Evolutionary conservation across 2,329 filamentous ascomycete species (phyloP), one percentile per base, ranked within the genome.

Genomic region (Teratosphaeria pseudoeucalypti): DNA sequence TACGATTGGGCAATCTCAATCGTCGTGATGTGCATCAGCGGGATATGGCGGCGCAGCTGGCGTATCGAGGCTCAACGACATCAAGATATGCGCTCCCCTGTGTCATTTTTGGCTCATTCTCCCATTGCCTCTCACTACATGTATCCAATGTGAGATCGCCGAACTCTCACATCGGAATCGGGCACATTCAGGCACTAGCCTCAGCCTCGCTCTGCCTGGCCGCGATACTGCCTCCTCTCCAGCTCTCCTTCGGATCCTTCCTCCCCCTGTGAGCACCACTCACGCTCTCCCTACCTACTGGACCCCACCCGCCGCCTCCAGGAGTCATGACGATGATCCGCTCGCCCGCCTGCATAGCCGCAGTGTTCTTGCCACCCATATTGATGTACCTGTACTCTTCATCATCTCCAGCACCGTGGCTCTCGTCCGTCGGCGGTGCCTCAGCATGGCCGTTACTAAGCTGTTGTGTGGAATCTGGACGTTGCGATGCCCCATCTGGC

Each of bases 251-350:
- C 27, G 81, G 82, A 74, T 95, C 90, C 56, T 73, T 71, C 52
- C 62, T 63, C 49, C 65, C 60, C 29, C 55, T 14, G 34, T 64
- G 57, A 62, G 74, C 73, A 60, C 73, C 74, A 43, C 74, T 78
- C 56, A 78, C 76, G 39, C 78, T 86, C 65, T 82, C 78, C 59
- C 81, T 77, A 0, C 85, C 87, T 0, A 79, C 76, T 47, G 74
- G 74, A 0, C 88, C 88, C 87, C 88, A 92, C 0, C 85, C 89
- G 52, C 89, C 89, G 58, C 89, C 89, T 34, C 89, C 89, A 2
- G 89, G 89, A 4, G 89, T 92, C 63, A 81, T 80, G 19, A 94
- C 79, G 58, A 92, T 88, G 68, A 92, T 90, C 6, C 88, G 78
- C 70, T 94, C 89, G 0, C 89, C 89, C 0, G 85, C 78, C 68